Evolutionary conservation across 2,329 filamentous ascomycete species (phyloP).

Genomic region (Furcasterigmium sp.): DNA sequence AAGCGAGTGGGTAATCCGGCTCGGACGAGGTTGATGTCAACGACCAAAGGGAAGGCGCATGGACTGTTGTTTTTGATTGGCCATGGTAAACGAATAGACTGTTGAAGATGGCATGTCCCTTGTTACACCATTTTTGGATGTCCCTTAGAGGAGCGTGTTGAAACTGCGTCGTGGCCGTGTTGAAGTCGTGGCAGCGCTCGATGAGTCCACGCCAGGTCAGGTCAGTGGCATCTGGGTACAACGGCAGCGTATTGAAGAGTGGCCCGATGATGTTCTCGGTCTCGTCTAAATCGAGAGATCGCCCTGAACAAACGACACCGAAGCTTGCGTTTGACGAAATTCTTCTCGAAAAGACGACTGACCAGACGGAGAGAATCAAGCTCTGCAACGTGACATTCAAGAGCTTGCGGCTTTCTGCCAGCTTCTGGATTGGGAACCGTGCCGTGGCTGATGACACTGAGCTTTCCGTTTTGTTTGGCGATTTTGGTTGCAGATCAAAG

Average conservation of each 20-base stretch:
- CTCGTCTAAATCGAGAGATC: constrained; percentile 62
- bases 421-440: constrained; percentile 10
- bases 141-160: constrained; percentile 76
- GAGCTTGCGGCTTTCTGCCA: constrained; percentile 49
- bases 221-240: constrained; percentile 41
- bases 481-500: constrained; percentile 13
- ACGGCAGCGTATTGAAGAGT: constrained; percentile 85
- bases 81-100: constrained; percentile 78
- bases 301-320: constrained; percentile 75
- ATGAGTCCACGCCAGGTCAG: constrained; percentile 57
- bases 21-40: constrained; percentile 26
- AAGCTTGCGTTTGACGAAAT: constrained; percentile 46
- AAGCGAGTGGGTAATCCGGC: constrained; percentile 70
- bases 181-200: constrained; percentile 63
- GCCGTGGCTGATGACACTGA: neutral
- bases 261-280: constrained; percentile 71
- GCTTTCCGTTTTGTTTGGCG: constrained; percentile 5
- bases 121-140: constrained; percentile 72
- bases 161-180: constrained; percentile 61
- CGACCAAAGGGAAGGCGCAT: too few species aligned
- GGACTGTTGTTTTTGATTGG: constrained; percentile 24
- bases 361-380: constrained; percentile 71
- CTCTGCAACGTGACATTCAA: constrained; percentile 75
- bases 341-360: constrained; percentile 52
- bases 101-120: constrained; percentile 64